phyloP scores from a whole-genome alignment of 768 basidiomycete species.

The Gloeophyllum trabeum region DNA sequence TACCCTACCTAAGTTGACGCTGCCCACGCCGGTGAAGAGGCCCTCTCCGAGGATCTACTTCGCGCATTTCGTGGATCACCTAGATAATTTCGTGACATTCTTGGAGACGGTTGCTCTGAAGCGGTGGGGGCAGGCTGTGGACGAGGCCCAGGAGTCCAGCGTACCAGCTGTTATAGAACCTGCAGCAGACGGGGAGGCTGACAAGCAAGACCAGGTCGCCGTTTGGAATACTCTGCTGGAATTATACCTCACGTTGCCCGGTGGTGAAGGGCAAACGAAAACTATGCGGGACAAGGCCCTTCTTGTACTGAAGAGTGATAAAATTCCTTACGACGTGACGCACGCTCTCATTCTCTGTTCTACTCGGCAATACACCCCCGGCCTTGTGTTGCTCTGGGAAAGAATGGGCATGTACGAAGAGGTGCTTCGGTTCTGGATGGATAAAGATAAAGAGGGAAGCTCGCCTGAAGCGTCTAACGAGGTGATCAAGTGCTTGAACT shows the following conservation, averaged over 20 bases:
- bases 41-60: conserved; percentile 86
- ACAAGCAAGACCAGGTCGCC: conserved; percentile 62
- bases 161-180: conserved; percentile 8
- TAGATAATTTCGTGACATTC: conserved; percentile 73
- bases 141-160: conserved; percentile 17
- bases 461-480: conserved; percentile 28
- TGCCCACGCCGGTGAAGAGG: conserved; percentile 28
- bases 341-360: conserved; percentile 96
- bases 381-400: conserved; percentile 88
- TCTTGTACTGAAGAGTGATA: conserved; percentile 47
- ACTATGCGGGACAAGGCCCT: conserved; percentile 56
- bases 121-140: conserved; percentile 71
- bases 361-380: conserved; percentile 67
- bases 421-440: conserved; percentile 89
- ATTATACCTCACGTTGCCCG: conserved; percentile 68
- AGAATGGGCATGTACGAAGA: conserved; percentile 94
- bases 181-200: conserved; percentile 32
- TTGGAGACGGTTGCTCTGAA: conserved; percentile 76
- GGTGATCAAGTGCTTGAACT: conserved; percentile 62
- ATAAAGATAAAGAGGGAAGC: conserved; percentile 34
- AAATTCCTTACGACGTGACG: conserved; percentile 72
- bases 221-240: conserved; percentile 96
- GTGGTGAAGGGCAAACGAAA: conserved; percentile 10
- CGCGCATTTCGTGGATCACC: conserved; percentile 88
- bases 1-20: conserved; percentile 6